Percentiles rank a stretch among this genome's conserved stretches.
Conservation (phyloP, 1,139 yeast genomes). For the Yamadazyma dushanensis region DNA sequence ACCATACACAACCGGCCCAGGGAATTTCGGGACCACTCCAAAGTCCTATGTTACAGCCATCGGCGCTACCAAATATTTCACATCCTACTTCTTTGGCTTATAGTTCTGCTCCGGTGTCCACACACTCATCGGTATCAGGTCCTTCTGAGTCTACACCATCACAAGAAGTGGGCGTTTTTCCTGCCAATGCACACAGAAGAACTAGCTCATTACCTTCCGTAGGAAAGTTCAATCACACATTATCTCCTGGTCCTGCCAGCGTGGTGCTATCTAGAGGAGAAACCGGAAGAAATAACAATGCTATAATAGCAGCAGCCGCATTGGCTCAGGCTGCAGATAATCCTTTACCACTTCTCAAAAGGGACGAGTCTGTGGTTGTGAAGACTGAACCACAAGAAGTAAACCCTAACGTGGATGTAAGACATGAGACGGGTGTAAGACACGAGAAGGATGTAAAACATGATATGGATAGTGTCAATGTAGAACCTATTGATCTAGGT, state of each 20-base stretch:
- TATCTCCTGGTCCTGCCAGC: constrained; percentile 22
- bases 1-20: too few species aligned
- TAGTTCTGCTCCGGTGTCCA: neutral
- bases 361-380: constrained; percentile 8
- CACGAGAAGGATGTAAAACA: too few species aligned
- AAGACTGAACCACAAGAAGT: neutral
- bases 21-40: too few species aligned
- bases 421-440: too few species aligned
- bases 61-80: constrained; percentile 1
- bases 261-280: constrained; percentile 50
- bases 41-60: neutral
- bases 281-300: constrained; percentile 35
- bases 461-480: neutral
- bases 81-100: neutral
- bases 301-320: constrained; percentile 69
- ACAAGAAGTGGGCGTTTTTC: neutral
- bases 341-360: constrained; percentile 49
- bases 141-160: too few species aligned
- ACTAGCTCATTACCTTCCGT: constrained; percentile 4
- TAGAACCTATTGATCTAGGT: neutral
- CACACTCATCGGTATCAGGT: neutral
- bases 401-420: too few species aligned
- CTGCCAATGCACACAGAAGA: constrained; percentile 1
- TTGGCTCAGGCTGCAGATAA: constrained; percentile 70
- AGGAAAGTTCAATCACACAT: constrained; percentile 4